phyloP scores from a whole-genome alignment of 306 rosid species.

The Sphenostylis stenocarpa region DNA sequence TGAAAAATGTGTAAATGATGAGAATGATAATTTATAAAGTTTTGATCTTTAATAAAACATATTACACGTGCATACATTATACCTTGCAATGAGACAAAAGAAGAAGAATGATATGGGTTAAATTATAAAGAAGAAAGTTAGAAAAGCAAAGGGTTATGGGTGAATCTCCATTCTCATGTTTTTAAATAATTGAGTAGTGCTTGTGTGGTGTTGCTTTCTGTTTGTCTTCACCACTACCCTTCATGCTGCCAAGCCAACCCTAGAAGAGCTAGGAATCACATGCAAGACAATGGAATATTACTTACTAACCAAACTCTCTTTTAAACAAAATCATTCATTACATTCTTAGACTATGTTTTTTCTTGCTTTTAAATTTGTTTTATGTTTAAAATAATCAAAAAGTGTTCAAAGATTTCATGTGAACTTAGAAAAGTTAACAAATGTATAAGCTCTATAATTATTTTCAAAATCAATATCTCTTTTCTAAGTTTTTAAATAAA shows the following conservation, averaged over 20 bases:
- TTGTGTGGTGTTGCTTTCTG: background rate
- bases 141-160: constrained; percentile 27
- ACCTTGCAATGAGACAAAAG: background rate
- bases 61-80: background rate
- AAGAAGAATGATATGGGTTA: constrained; percentile 14
- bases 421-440: no score
- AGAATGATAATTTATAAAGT: no score
- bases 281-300: background rate
- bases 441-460: background rate
- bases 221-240: constrained; percentile 20
- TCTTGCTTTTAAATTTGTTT: background rate
- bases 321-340: background rate
- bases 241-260: constrained; percentile 16
- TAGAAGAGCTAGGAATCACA: background rate
- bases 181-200: constrained; percentile 8
- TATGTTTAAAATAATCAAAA: no score
- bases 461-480: background rate
- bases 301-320: background rate
- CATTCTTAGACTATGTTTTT: background rate
- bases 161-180: background rate
- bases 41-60: background rate
- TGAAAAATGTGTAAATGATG: no score
- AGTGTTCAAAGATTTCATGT: no score
- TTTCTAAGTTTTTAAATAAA: background rate
- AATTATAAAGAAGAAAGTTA: constrained; percentile 2